Conservation (phyloP, 2,329 filamentous ascomycete species). For the Cadophora sp. region DNA sequence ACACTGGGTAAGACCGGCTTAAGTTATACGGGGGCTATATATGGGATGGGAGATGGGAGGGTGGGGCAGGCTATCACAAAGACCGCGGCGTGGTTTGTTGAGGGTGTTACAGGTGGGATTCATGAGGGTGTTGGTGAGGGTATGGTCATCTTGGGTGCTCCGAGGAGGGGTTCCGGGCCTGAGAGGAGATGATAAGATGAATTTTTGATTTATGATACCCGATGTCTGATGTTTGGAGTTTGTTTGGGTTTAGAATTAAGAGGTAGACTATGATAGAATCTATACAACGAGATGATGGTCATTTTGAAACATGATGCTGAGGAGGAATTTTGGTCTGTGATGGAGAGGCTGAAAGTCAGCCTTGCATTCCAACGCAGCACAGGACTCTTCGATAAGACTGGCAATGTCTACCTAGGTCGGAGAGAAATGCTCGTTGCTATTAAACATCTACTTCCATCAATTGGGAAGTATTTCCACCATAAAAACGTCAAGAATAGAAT, state of each 20-base stretch:
- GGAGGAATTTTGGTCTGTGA: too few species aligned
- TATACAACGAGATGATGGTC: too few species aligned
- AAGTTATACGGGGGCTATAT: conserved; percentile 59
- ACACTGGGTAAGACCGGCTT: conserved; percentile 58
- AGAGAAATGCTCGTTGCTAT: not conserved
- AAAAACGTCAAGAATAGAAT: too few species aligned
- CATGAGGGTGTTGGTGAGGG: conserved; percentile 68
- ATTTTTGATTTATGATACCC: conserved; percentile 27
- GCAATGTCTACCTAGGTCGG: too few species aligned
- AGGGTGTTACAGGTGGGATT: conserved; percentile 69
- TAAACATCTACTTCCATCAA: too few species aligned
- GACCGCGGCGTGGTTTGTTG: conserved; percentile 64
- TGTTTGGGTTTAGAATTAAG: too few species aligned
- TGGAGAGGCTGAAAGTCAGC: not conserved
- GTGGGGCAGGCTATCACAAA: conserved; percentile 65
- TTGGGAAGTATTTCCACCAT: too few species aligned
- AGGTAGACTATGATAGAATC: too few species aligned
- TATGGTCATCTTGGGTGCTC: conserved; percentile 51
- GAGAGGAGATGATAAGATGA: conserved; percentile 3
- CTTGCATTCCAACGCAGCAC: not conserved
- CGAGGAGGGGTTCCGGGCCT: conserved; percentile 14
- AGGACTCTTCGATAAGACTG: too few species aligned
- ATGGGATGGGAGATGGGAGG: conserved; percentile 67
- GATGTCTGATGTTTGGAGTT: conserved; percentile 8
- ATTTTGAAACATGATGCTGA: too few species aligned